Base-by-base conservation (phyloP, 805 yeast genomes). In the Blastobotrys mokoenaii region DNA sequence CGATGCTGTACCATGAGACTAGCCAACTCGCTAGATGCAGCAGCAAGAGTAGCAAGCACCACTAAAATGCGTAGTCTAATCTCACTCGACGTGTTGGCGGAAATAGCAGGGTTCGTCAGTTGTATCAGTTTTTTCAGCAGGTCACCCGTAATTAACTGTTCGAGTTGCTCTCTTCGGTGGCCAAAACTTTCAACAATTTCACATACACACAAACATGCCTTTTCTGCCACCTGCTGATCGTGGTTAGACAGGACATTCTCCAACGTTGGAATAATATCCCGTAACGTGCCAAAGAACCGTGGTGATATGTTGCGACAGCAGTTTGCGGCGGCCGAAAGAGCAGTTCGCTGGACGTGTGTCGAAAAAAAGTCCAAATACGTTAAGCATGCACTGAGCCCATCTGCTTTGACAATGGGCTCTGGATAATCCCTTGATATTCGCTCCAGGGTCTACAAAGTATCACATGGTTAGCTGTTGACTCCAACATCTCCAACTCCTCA, bases 331-430 rank as follows among this genome's bases (percentile, higher is more conserved):
- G 53, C 82, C 0, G 71, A 66, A 31, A 88, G 65, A 12, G 94
- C 86, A 51, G 87, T 83, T 45, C 94, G 69, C 62, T 90, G 97
- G 0, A 95, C 84, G 64, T 86, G 95, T 16, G 80, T 73, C 1
- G 96, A 84, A 61, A 90, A 83, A 58, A 90, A 90, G 60, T 93
- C 97, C 49, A 89, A 68, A 56, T 79, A 85, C 55, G 76, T 77
- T 38, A 93, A 62, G 50, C 85, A 80, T 0, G 84, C 76, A 5
- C 70, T 64, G 7, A 89, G 61, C 7, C 88, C 82, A 33, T 82
- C 81, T 45, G 77, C 73, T 16, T 69, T 60, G 34, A 86, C 53
- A 3, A 67, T 55, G 6, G 51, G 45, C 12, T 44, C 42, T 3
- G 70, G 67, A 46, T 49, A 61, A 22, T 60, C 60, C 2, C 41